phyloP scores from a whole-genome alignment of 768 basidiomycete genomes.

The Suillus subaureus region DNA sequence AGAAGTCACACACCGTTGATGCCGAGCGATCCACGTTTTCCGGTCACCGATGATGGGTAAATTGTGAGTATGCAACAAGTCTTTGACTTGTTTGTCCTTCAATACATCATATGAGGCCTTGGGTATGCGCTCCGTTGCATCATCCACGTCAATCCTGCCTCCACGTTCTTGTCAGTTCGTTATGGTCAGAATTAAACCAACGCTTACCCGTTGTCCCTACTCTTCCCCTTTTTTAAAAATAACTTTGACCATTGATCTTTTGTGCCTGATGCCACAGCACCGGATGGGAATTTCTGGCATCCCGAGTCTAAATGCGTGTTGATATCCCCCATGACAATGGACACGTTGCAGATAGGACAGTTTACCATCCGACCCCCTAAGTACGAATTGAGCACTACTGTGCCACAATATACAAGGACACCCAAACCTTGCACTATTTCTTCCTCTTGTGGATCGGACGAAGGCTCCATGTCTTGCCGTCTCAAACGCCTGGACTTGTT shows the following conservation, averaged over 20 bases:
- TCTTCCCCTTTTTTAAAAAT: conserved; percentile 44
- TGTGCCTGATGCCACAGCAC: conserved; percentile 25
- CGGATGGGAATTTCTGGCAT: conserved; percentile 24
- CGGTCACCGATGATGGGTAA: conserved; percentile 57
- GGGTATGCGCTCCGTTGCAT: conserved; percentile 50
- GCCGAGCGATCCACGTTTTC: conserved; percentile 52
- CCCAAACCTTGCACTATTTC: conserved; percentile 24
- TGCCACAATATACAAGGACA: background rate
- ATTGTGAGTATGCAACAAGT: conserved; percentile 52
- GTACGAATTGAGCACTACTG: background rate
- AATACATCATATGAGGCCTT: conserved; percentile 66
- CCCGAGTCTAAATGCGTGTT: conserved; percentile 65
- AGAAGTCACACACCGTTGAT: conserved; percentile 50
- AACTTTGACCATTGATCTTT: conserved; percentile 49
- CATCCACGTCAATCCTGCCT: conserved; percentile 30
- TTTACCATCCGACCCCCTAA: conserved; percentile 41
- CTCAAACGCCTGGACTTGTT: conserved; percentile 20
- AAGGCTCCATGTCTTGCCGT: conserved; percentile 23
- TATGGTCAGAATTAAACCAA: background rate
- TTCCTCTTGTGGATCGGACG: conserved; percentile 36
- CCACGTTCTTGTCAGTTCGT: conserved; percentile 7
- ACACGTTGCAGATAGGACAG: conserved; percentile 65
- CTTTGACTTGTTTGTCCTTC: conserved; percentile 61
- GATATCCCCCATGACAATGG: conserved; percentile 49
- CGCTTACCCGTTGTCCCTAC: conserved; percentile 35